These are phyloP conservation scores for Cercophora newfieldiana DNA, from an alignment of 495 filamentous ascomycete species.

Conservation along the genomic window DNA sequence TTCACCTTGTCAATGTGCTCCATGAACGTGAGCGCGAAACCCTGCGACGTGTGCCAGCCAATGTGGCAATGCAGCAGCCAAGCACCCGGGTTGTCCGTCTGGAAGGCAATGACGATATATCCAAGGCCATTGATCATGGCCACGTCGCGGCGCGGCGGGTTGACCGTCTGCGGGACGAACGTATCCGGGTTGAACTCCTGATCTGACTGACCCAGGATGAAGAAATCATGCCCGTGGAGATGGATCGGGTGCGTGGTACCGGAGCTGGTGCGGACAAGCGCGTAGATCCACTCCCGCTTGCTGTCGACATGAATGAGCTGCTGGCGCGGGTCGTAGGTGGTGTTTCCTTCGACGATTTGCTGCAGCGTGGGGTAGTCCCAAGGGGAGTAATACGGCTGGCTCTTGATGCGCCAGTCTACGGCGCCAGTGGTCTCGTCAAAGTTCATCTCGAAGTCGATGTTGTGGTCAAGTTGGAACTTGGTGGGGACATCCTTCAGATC, in stretches of 20 bases:
- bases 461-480: conserved; percentile 8
- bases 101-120: conserved; percentile 51
- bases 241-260: conserved; percentile 41
- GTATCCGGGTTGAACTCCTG: conserved; percentile 31
- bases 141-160: conserved; percentile 60
- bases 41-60: conserved; percentile 49
- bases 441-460: conserved; percentile 2
- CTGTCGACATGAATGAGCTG: conserved; percentile 8
- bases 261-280: not conserved
- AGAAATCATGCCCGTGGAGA: conserved; percentile 51
- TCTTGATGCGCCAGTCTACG: conserved; percentile 1
- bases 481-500: not conserved
- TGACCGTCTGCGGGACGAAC: conserved; percentile 26
- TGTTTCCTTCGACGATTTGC: conserved; percentile 3
- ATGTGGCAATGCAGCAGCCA: conserved; percentile 60
- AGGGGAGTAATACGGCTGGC: not conserved
- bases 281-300: conserved; percentile 1
- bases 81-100: conserved; percentile 54
- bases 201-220: not conserved
- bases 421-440: not conserved
- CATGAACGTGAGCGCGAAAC: conserved; percentile 50
- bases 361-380: conserved; percentile 14
- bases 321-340: conserved; percentile 1
- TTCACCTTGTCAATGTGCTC: conserved; percentile 32
- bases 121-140: conserved; percentile 44